Conservation (phyloP, 495 filamentous ascomycete species). For the Penicillium crystallinum region DNA sequence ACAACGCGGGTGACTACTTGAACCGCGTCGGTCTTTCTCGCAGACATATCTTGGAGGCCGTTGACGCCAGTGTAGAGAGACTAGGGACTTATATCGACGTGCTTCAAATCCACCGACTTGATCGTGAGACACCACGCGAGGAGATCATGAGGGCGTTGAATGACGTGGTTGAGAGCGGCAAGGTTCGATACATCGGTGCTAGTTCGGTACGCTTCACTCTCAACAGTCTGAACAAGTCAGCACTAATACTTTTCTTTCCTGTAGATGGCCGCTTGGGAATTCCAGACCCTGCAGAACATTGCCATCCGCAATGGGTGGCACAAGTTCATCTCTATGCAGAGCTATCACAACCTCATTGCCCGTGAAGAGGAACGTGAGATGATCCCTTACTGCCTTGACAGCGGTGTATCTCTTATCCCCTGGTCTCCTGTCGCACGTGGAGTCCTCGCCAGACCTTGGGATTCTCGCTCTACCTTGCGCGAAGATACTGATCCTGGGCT, state of each 20-base stretch:
- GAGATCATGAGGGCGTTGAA: conserved; percentile 61
- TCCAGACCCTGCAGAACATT: conserved; percentile 52
- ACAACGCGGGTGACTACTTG: conserved; percentile 46
- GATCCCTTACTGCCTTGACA: conserved; percentile 63
- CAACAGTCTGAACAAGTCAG: no score
- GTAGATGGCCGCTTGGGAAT: conserved; percentile 55
- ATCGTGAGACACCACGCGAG: conserved; percentile 51
- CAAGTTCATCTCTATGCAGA: conserved; percentile 57
- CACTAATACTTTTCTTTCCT: no score
- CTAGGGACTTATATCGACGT: conserved; percentile 60
- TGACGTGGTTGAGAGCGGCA: conserved; percentile 53
- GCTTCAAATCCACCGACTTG: conserved; percentile 56
- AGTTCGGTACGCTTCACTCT: conserved; percentile 40
- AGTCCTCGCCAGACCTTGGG: conserved; percentile 47
- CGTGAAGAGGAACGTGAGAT: conserved; percentile 60
- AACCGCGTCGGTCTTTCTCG: conserved; percentile 51
- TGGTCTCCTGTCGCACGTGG: conserved; percentile 59
- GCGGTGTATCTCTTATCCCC: conserved; percentile 67
- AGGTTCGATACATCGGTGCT: conserved; percentile 47
- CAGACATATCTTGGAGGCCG: conserved; percentile 57
- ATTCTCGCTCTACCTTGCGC: conserved; percentile 36
- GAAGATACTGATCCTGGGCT: conserved; percentile 47
- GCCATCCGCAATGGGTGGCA: conserved; percentile 52
- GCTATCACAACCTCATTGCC: conserved; percentile 54
- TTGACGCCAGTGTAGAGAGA: conserved; percentile 50